A percentile compares a stretch with the other conserved stretches of the same genome.
Conservation (phyloP, 306 rosid species). For the Acacia crassicarpa region DNA sequence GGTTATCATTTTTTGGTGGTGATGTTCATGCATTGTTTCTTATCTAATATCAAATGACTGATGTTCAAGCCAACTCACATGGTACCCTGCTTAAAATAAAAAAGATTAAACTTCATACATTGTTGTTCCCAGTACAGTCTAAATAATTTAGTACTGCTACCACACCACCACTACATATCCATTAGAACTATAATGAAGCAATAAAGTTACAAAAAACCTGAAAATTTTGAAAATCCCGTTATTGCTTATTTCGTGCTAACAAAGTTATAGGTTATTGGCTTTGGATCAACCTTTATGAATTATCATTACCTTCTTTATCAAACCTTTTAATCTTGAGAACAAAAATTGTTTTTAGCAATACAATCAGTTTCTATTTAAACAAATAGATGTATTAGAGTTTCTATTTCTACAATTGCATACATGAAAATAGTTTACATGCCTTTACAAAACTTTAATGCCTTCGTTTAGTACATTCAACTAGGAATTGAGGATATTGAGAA, state of each 20-base stretch:
- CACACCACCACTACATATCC: too few relatives aligned
- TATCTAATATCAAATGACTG: not conserved
- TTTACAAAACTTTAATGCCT: slow-evolving; percentile 29
- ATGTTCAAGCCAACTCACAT: not conserved
- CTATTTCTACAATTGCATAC: slow-evolving; percentile 5
- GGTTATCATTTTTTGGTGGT: not conserved
- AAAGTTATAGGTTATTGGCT: not conserved
- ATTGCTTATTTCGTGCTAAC: not conserved
- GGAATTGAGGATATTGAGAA: slow-evolving; percentile 41
- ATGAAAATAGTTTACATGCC: slow-evolving; percentile 9
- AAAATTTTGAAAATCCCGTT: not conserved
- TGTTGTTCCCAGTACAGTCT: not conserved
- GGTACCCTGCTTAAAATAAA: not conserved
- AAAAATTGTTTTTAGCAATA: not conserved
- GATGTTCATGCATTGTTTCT: not conserved
- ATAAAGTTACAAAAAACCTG: not conserved
- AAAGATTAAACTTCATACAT: not conserved
- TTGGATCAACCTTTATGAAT: not conserved
- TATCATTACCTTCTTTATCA: not conserved
- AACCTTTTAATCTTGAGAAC: not conserved
- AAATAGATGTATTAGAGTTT: not conserved
- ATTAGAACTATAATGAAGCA: not conserved
- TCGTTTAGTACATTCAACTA: slow-evolving; percentile 2
- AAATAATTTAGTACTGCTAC: not conserved
- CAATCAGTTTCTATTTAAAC: not conserved